These are phyloP conservation scores for Helichrysum umbraculigerum DNA, from an alignment of 129 eudicot genomes.

Conservation along the genomic window DNA sequence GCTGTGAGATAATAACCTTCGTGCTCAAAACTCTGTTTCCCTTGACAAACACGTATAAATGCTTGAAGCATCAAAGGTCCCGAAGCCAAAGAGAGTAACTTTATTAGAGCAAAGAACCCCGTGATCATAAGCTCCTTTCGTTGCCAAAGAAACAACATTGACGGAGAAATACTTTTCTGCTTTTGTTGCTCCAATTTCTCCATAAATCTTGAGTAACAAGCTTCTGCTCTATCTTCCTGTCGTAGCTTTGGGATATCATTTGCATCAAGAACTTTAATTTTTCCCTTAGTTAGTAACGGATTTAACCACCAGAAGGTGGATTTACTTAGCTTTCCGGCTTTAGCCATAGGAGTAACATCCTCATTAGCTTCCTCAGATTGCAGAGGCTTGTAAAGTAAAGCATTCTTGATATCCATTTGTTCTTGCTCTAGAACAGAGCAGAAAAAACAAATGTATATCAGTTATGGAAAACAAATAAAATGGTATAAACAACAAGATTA, in stretches of 20 bases:
- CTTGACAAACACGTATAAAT: conserved; percentile 57
- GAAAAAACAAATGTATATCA: conserved; percentile 1
- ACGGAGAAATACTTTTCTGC: conserved; percentile 17
- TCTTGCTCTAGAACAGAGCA: conserved; percentile 20
- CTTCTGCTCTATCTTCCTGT: conserved; percentile 41
- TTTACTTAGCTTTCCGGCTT: conserved; percentile 50
- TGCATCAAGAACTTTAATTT: conserved; percentile 46
- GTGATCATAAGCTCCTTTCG: conserved; percentile 43
- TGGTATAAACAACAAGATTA: too few species aligned
- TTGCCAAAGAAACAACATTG: conserved; percentile 51
- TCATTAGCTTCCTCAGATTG: conserved; percentile 23
- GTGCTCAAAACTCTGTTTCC: conserved; percentile 37
- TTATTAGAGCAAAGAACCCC: conserved; percentile 55
- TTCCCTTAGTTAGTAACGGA: conserved; percentile 49
- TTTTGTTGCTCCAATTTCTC: conserved; percentile 34
- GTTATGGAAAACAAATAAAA: too few species aligned
- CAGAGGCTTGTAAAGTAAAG: conserved; percentile 39
- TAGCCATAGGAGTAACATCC: conserved; percentile 42
- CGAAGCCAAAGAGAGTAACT: conserved; percentile 48
- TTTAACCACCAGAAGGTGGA: conserved; percentile 66
- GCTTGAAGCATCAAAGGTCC: conserved; percentile 62
- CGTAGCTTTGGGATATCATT: conserved; percentile 54
- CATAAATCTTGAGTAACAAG: conserved; percentile 44
- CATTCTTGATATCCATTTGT: neutral
- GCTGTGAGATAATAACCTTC: conserved; percentile 52